phyloP scores from a whole-genome alignment of 345 rosid genomes.

The Punica granatum region DNA sequence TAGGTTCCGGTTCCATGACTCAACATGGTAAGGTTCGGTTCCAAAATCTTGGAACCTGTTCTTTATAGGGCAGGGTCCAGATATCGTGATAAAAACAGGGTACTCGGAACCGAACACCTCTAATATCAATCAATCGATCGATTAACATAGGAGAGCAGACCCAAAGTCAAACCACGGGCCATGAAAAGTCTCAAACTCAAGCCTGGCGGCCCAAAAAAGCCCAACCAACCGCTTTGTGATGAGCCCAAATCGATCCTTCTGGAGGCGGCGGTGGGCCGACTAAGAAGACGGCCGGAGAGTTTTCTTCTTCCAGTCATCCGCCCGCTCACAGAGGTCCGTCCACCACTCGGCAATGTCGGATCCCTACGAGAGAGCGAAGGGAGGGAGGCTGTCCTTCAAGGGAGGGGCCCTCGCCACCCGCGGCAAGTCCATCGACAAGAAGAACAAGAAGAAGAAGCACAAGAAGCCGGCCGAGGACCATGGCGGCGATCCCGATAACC shows the following conservation, averaged over 20 bases:
- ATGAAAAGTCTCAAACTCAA: not conserved
- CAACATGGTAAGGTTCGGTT: too few relatives aligned
- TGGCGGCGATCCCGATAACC: conserved; percentile 8
- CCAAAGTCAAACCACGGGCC: too few relatives aligned
- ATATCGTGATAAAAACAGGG: too few relatives aligned
- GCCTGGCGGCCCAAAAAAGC: not conserved
- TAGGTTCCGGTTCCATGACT: too few relatives aligned
- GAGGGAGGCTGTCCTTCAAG: conserved; percentile 67
- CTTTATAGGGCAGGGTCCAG: too few relatives aligned
- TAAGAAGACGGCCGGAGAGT: too few relatives aligned
- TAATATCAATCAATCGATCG: too few relatives aligned
- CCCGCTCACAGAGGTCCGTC: too few relatives aligned
- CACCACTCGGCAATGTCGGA: conserved; percentile 38
- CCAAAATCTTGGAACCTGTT: too few relatives aligned
- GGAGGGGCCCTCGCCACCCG: conserved; percentile 63
- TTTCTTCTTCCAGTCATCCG: too few relatives aligned
- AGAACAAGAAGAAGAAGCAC: conserved; percentile 43
- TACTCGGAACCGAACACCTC: too few relatives aligned
- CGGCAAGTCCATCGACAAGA: conserved; percentile 61
- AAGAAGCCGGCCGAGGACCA: conserved; percentile 15
- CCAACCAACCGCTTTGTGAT: not conserved
- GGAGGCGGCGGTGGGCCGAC: not conserved
- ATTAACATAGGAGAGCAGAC: too few relatives aligned
- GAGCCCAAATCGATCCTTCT: not conserved
- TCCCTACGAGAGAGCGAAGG: conserved; percentile 62